Conservation (phyloP, 2,329 filamentous ascomycete species). For the Neopestalotiopsis rosae region DNA sequence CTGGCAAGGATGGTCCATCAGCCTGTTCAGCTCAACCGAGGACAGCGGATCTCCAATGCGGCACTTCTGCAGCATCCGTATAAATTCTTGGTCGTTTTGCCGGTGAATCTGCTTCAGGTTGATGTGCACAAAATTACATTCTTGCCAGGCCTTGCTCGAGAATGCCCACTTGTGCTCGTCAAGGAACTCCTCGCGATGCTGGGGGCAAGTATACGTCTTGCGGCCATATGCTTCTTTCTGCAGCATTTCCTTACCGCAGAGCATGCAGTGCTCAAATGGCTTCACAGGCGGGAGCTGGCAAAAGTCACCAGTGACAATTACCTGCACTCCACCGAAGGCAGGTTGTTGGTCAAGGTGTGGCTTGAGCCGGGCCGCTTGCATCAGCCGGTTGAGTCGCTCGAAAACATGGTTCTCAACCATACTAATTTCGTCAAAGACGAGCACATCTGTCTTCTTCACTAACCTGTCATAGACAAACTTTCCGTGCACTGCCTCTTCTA, state of each 20-base stretch:
- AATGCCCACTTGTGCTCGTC: conserved; percentile 67
- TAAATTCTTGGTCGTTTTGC: conserved; percentile 59
- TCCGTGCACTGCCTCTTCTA: conserved; percentile 37
- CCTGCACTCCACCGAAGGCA: conserved; percentile 54
- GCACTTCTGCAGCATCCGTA: conserved; percentile 57
- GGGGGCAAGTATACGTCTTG: conserved; percentile 36
- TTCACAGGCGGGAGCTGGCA: conserved; percentile 65
- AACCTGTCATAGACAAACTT: conserved; percentile 43
- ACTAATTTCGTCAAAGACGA: conserved; percentile 70
- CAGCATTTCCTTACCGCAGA: conserved; percentile 46
- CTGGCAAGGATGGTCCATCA: conserved; percentile 51
- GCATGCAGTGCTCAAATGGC: conserved; percentile 58
- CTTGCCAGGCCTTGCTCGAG: conserved; percentile 56
- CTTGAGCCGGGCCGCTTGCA: conserved; percentile 42
- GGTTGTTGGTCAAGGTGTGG: conserved; percentile 10
- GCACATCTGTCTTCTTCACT: conserved; percentile 49
- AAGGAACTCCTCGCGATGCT: conserved; percentile 40
- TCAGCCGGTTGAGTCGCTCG: conserved; percentile 54
- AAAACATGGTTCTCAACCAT: conserved; percentile 66
- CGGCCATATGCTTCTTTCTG: not conserved
- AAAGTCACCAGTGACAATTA: conserved; percentile 65
- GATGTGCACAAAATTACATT: conserved; percentile 58
- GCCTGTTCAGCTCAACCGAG: conserved; percentile 40
- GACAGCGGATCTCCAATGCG: conserved; percentile 35
- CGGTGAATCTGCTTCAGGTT: conserved; percentile 61